Evolutionary conservation across 2,329 filamentous ascomycete genomes (phyloP).

Genomic region (Colletotrichum simmondsii): DNA sequence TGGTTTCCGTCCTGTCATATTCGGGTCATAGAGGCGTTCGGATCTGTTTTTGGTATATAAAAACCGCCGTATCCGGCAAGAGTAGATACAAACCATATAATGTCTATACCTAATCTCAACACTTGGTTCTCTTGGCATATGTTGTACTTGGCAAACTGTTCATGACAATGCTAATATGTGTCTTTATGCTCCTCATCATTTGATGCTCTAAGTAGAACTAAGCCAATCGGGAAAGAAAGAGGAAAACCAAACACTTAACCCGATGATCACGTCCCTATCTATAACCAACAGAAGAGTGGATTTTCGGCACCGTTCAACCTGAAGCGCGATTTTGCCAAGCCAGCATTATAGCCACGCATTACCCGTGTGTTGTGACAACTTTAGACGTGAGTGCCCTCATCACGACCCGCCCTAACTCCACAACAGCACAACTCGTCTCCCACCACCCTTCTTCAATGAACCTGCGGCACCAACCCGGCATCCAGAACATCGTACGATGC

Average conservation of each 20-base stretch:
- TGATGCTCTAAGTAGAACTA: too few species aligned
- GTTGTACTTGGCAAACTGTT: not conserved
- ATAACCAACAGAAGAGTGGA: too few species aligned
- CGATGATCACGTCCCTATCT: too few species aligned
- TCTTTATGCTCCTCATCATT: not conserved
- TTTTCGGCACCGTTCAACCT: too few species aligned
- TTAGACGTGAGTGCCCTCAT: not conserved
- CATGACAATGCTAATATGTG: not conserved
- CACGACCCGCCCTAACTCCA: not conserved
- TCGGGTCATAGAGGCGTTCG: constrained; percentile 3
- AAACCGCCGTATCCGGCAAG: not conserved
- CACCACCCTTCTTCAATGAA: not conserved
- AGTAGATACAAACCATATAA: constrained; percentile 25
- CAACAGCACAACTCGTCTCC: not conserved
- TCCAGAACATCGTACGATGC: not conserved
- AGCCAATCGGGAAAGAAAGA: too few species aligned
- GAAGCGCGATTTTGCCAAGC: not conserved
- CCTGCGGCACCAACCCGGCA: rapidly evolving
- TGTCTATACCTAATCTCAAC: constrained; percentile 8
- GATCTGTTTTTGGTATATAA: constrained; percentile 1
- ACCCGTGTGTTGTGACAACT: not conserved
- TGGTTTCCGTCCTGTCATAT: not conserved
- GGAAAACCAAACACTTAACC: too few species aligned
- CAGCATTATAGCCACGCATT: not conserved
- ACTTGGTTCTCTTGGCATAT: too few species aligned